Conservation (phyloP, 345 rosid species). For the Aethionema arabicum region DNA sequence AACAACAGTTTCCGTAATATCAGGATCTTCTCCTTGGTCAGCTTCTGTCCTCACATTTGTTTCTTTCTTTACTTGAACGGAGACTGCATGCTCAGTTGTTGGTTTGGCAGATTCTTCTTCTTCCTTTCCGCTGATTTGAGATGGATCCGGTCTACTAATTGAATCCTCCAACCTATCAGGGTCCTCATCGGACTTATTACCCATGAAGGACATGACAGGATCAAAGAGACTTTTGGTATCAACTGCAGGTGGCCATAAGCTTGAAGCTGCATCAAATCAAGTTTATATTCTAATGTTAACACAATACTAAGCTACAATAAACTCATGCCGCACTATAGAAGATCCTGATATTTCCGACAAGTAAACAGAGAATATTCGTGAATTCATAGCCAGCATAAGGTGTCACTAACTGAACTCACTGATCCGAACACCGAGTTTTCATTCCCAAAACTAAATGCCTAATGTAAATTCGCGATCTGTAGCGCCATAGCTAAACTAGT, state of each 20-base stretch:
- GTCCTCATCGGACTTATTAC: constrained; percentile 59
- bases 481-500: constrained; percentile 13
- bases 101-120: constrained; percentile 33
- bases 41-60: constrained; percentile 34
- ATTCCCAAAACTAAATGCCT: constrained; percentile 3
- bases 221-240: constrained; percentile 50
- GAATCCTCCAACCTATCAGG: constrained; percentile 39
- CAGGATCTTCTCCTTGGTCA: constrained; percentile 36
- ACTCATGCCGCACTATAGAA: neutral
- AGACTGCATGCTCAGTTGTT: constrained; percentile 26
- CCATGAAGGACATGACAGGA: constrained; percentile 79
- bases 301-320: constrained; percentile 14
- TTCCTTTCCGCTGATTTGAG: constrained; percentile 44
- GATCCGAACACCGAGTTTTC: constrained; percentile 11
- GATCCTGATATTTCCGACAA: neutral
- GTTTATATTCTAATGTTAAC: neutral
- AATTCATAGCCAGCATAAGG: constrained; percentile 5
- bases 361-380: constrained; percentile 7
- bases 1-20: constrained; percentile 37
- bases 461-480: constrained; percentile 13
- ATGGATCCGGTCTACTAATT: constrained; percentile 39
- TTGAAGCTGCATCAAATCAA: constrained; percentile 47
- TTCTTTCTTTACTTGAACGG: constrained; percentile 45
- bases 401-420: neutral
- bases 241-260: constrained; percentile 59